Base-by-base conservation (phyloP, 2,329 filamentous ascomycete genomes). In the Phialophora macrospora region DNA sequence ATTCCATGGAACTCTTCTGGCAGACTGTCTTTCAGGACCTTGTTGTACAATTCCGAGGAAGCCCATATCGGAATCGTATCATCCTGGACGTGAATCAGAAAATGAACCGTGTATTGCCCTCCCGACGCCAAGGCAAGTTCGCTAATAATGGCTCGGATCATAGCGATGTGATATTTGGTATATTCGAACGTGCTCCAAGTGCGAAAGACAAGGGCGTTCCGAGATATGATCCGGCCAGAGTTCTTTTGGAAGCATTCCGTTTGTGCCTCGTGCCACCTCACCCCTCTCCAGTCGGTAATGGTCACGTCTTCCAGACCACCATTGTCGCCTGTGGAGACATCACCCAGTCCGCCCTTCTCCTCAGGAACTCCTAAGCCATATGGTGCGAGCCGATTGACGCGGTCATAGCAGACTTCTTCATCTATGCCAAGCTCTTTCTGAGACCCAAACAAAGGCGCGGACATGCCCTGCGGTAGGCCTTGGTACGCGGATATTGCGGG, bases 21-120 rank as follows among this genome's bases (percentile, higher is more conserved):
- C 6, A 77, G 69, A 26, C 68, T 72, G 20, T 68, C 65, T 30
- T 64, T 65, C 9, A 73, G 68, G 2, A 91, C 84, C n/a, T 83
- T 79, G 70, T 90, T 83, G 61, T 90, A 89, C 0, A 86, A 86
- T 20, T 82, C 80, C 9, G 86, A 83, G 70, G 92, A 89, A 2
- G 89, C 86, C 87, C 89, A 92, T 68, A 93, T 90, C 22, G 89
- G 89, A 55, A 87, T 80, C 69, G 87, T 84, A 70, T 89, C 84
- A 74, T 94, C 89, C 70, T 90, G 90, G 66, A 93, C 90, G 70
- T 94, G 90, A 38, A 94, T 83, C 49, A 94, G 80, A 72, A 94
- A 89, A 75, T 93, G 90, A 1, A 94, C 83, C 28, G 86, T 83
- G 72, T 93, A 93, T 74, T 93, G 90, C 38, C 87, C 89, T n/a